Percentiles rank a stretch among this genome's conserved stretches.
Evolutionary conservation across 2,329 filamentous ascomycete species (phyloP).

Genomic region (Cyanodermella asteris): DNA sequence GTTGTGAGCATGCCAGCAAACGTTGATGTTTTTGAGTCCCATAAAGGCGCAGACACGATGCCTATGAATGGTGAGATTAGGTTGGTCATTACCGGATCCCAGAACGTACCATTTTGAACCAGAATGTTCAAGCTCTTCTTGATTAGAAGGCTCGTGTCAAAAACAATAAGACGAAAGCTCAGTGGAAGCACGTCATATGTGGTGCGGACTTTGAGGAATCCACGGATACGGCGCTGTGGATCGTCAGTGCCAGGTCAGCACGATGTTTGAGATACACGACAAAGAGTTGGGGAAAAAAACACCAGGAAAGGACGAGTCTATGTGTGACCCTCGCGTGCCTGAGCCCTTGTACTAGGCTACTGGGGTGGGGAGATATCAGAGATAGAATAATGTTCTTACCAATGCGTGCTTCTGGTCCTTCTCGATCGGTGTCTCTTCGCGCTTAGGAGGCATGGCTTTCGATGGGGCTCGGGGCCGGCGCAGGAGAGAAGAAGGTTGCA

Average conservation of each 20-base stretch:
- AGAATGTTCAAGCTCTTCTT: constrained; percentile 94
- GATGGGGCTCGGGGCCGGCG: constrained; percentile 16
- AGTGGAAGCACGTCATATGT: constrained; percentile 95
- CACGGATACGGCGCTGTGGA: constrained; percentile 62
- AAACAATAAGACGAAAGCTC: constrained; percentile 84
- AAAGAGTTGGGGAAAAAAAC: constrained; percentile 1
- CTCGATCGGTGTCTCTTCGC: constrained; percentile 24
- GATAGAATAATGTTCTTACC: constrained; percentile 11
- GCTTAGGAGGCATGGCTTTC: constrained; percentile 17
- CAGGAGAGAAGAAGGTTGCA: constrained; percentile 26
- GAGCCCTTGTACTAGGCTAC: not conserved
- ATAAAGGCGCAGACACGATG: constrained; percentile 90
- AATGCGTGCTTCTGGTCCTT: constrained; percentile 26
- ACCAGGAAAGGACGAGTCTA: constrained; percentile 2
- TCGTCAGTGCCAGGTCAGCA: constrained; percentile 11
- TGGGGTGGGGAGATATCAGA: not conserved
- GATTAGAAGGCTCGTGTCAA: constrained; percentile 85
- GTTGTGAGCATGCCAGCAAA: constrained; percentile 90
- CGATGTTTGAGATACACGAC: constrained; percentile 6
- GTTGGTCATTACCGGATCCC: constrained; percentile 8
- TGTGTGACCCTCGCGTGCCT: constrained; percentile 1
- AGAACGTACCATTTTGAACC: constrained; percentile 62
- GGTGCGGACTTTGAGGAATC: constrained; percentile 87
- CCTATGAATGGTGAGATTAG: constrained; percentile 29
- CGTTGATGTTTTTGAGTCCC: constrained; percentile 81